Evolutionary conservation across 768 basidiomycete genomes (phyloP).

Genomic region (Russula griseocarnosa): DNA sequence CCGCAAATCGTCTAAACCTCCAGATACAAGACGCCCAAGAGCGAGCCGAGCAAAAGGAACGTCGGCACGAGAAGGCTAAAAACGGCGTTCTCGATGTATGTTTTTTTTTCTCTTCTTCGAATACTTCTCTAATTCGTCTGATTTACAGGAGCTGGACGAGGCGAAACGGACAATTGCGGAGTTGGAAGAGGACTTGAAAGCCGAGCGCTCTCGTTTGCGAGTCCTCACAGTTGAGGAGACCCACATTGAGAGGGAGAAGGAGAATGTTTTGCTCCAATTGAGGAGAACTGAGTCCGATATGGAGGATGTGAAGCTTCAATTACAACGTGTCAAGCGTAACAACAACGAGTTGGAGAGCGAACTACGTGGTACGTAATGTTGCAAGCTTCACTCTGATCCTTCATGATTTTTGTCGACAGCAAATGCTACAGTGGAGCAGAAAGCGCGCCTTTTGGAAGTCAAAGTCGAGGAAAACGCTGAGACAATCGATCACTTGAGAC

Average conservation of each 20-base stretch:
- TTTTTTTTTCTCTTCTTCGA: neutral
- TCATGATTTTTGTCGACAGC: slow-evolving; percentile 36
- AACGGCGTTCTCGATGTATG: slow-evolving; percentile 54
- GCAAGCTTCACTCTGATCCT: neutral
- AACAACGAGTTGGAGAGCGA: slow-evolving; percentile 71
- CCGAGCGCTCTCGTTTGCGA: slow-evolving; percentile 64
- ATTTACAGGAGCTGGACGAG: slow-evolving; percentile 60
- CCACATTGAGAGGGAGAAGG: slow-evolving; percentile 59
- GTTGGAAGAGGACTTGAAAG: slow-evolving; percentile 66
- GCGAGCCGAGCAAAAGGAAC: slow-evolving; percentile 54
- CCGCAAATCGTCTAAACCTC: slow-evolving; percentile 59
- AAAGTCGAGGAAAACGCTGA: slow-evolving; percentile 66
- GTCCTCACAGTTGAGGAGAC: slow-evolving; percentile 60
- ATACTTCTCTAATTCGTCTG: slow-evolving; percentile 8
- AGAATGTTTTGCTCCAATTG: slow-evolving; percentile 57
- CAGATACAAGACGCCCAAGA: slow-evolving; percentile 58
- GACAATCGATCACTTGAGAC: slow-evolving; percentile 68
- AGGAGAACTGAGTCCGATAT: slow-evolving; percentile 75
- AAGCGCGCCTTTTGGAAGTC: slow-evolving; percentile 60
- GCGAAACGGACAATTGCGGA: slow-evolving; percentile 62
- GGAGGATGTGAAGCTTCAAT: slow-evolving; percentile 66
- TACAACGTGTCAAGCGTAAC: slow-evolving; percentile 67
- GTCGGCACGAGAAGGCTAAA: slow-evolving; percentile 46
- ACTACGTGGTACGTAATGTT: slow-evolving; percentile 53
- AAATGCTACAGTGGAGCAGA: slow-evolving; percentile 68